Conservation (phyloP, 306 rosid species). For the Fragaria ananassa region DNA sequence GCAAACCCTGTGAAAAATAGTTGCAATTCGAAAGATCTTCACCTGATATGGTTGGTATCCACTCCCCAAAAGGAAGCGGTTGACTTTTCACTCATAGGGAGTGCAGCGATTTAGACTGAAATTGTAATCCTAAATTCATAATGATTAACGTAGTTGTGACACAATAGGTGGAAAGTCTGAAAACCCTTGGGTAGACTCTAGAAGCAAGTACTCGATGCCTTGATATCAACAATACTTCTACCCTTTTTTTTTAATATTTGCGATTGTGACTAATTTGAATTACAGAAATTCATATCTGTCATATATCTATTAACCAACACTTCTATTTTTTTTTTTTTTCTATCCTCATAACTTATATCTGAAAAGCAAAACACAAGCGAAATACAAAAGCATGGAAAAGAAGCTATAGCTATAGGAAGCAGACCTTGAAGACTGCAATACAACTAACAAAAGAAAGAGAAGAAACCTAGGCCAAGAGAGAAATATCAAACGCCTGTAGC, state of each 20-base stretch:
- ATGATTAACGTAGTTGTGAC: background rate
- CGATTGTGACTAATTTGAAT: background rate
- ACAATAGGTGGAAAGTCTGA: background rate
- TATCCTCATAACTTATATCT: background rate
- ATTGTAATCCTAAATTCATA: background rate
- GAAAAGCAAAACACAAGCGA: background rate
- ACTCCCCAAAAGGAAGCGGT: background rate
- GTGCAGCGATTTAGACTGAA: background rate
- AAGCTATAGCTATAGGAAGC: background rate
- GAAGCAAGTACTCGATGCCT: background rate
- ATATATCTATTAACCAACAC: background rate
- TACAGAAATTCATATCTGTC: background rate
- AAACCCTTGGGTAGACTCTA: background rate
- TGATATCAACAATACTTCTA: background rate
- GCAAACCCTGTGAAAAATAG: background rate
- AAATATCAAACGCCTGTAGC: background rate
- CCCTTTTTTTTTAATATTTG: background rate
- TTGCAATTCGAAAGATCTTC: background rate
- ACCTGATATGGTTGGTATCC: background rate
- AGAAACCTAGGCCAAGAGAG: background rate
- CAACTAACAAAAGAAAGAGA: background rate
- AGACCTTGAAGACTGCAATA: background rate
- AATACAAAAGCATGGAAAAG: background rate
- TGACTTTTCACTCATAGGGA: background rate
- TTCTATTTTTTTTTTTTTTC: background rate